Base-by-base conservation (phyloP, 1,284 basidiomycete species). In the Agroathelia rolfsii region DNA sequence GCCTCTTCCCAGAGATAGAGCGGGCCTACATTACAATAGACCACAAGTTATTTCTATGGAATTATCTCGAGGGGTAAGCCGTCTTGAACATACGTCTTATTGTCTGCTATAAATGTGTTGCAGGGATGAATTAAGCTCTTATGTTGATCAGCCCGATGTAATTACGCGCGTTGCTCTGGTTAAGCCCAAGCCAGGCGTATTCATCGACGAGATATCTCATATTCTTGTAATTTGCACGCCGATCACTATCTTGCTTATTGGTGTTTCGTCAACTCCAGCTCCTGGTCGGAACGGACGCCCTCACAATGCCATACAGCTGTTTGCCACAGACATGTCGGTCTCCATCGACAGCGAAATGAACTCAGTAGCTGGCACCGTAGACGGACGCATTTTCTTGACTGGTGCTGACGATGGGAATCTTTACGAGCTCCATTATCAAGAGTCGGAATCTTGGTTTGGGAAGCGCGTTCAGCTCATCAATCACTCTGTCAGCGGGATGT, bases 1-100 rank as follows among this genome's bases (percentile, higher is more conserved):
- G 94, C 7, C 59, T 99, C 35, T 77, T 98, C 50, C 81, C 92
- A 19, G 87, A 93, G 47, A 88, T 98, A 42, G 88, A 90, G 45
- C 73, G 92, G 31, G 93, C 88, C 0, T 99, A 93, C 89, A 86
- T 97, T 45, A 82, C 88, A 7, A 83, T 97, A 41, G 90, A 96
- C 62, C 82, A 94, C 55, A 86, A 88, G 48, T 66, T 99, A 24
- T 90, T 95, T 50, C 64, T 99, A 17, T 98, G 95, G 95, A 89
- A 97, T 57, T 99, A 97, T 56, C 64, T 79, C 31, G 87, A 95
- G 49, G 87, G 87, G 81, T 89, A 48, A 41, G 76, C 66, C 20
- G 11, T 9, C n/a, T 30, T 17, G 19, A 12, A 1, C 5, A 16
- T 20, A 9, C 12, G 17, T 36, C 31, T 18, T 21, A 18, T 39